Evolutionary conservation across 495 filamentous ascomycete genomes (phyloP).

Genomic region (Cryomyces antarcticus): DNA sequence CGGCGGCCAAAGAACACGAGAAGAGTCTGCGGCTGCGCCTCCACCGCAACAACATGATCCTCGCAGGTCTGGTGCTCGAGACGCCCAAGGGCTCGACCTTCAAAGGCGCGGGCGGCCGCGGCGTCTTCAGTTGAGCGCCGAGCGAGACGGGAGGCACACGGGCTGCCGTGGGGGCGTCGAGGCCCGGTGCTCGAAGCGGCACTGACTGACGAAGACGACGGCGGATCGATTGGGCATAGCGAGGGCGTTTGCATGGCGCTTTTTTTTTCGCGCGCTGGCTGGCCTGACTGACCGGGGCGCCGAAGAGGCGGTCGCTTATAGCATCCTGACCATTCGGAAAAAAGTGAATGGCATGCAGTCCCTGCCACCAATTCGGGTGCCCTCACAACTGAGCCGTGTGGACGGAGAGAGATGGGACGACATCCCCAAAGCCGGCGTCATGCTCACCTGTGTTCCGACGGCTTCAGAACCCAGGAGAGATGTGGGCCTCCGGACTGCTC

Average conservation of each 20-base stretch:
- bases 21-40: slow-evolving; percentile 53
- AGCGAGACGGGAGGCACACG: not conserved
- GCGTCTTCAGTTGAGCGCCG: not conserved
- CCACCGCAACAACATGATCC: slow-evolving; percentile 49
- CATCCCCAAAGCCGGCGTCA: too few species aligned
- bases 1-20: slow-evolving; percentile 50
- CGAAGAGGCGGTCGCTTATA: too few species aligned
- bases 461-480: too few species aligned
- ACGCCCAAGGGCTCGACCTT: slow-evolving; percentile 7
- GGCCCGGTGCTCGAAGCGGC: not conserved
- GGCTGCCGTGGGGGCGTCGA: not conserved
- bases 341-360: too few species aligned
- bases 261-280: too few species aligned
- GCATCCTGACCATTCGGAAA: too few species aligned
- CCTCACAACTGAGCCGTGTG: too few species aligned
- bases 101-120: not conserved
- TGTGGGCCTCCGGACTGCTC: too few species aligned
- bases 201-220: not conserved
- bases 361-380: too few species aligned
- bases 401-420: too few species aligned
- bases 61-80: slow-evolving; percentile 56
- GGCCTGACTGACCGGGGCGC: too few species aligned
- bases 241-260: not conserved
- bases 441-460: too few species aligned
- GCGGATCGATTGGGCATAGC: not conserved